Evolutionary conservation across 2,329 filamentous ascomycete genomes (phyloP).

Genomic region (Apiospora kogelbergensis): DNA sequence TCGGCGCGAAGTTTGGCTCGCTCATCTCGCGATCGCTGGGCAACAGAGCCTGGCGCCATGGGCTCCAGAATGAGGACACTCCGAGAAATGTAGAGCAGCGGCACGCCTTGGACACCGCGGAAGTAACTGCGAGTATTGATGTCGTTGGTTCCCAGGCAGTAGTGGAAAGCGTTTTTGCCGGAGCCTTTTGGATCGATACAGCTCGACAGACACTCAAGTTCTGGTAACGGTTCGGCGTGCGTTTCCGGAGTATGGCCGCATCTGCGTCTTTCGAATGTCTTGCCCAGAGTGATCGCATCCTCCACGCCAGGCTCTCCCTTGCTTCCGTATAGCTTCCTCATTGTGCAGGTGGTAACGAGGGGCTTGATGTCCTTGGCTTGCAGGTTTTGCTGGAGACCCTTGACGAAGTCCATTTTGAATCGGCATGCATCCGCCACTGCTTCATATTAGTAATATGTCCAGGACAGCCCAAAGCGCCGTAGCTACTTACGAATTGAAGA

Average conservation of each 20-base stretch:
- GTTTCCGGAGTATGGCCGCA: constrained; percentile 76
- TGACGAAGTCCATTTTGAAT: constrained; percentile 87
- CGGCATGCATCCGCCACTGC: constrained; percentile 69
- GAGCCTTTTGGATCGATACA: constrained; percentile 78
- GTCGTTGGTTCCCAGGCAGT: constrained; percentile 76
- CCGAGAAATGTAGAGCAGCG: constrained; percentile 65
- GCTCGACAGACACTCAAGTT: constrained; percentile 67
- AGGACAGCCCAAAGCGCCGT: no score
- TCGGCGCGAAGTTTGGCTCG: constrained; percentile 72
- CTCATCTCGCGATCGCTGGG: constrained; percentile 67
- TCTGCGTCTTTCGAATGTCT: constrained; percentile 71
- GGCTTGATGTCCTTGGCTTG: constrained; percentile 79
- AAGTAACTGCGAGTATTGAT: constrained; percentile 61
- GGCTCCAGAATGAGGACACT: constrained; percentile 80
- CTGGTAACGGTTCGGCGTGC: constrained; percentile 68
- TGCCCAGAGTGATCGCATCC: constrained; percentile 71
- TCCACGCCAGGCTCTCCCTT: constrained; percentile 53
- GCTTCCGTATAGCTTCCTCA: constrained; percentile 72
- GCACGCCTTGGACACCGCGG: constrained; percentile 69
- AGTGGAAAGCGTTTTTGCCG: constrained; percentile 74
- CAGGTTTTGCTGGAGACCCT: constrained; percentile 75
- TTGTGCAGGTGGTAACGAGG: constrained; percentile 80
- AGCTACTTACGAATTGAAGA: constrained; percentile 61
- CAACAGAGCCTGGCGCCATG: constrained; percentile 67
- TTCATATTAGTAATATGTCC: not conserved